Evolutionary conservation across 2,329 filamentous ascomycete genomes (phyloP), one percentile per base, ranked within the genome.

Genomic region (Epichloe baconii): DNA sequence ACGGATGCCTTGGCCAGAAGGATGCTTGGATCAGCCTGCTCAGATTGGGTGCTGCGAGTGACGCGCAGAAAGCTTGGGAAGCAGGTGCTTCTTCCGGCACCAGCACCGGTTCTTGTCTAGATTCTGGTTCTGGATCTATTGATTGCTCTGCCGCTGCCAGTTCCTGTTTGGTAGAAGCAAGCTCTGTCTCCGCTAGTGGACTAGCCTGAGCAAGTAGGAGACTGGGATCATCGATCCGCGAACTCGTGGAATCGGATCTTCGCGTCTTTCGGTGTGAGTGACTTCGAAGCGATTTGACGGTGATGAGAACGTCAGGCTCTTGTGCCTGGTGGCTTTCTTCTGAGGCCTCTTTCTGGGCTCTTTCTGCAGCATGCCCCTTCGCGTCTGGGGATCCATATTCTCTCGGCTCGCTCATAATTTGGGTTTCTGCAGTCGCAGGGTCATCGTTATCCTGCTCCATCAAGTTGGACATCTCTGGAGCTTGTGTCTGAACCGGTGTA

Each of bases 211-310:
- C 62, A 42, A 67, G 53, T 34, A 54, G 52, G n/a, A 64, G 49
- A 46, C 63, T 66, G 4, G 64, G 62, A 48, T 68, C 64, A 10
- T 52, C 50, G n/a, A 52, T 53, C 21, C 54, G 52, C 35, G 56
- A 55, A 37, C 59, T 56, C 52, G 48, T 52, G 4, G 54, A 53
- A 15, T 60, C 62, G 19, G 52, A 56, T 23, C 61, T 61, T 54
- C 54, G 54, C 15, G 49, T 58, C 50, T 54, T 57, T 44, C 54
- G 54, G 37, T 61, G 62, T 34, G 57, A 57, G 23, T 60, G 59
- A 54, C 62, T 63, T 35, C 65, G 64, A 26, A 65, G 56, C 15
- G 63, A 61, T 47, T 63, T 62, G 37, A 59, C 57, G 10, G 60
- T 59, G 45, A 62, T 62, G 38, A 56, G 49, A n/a, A 58, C 46